Evolutionary conservation across 164 flowering plant species (phyloP).

Genomic region (Liriodendron chinense): DNA sequence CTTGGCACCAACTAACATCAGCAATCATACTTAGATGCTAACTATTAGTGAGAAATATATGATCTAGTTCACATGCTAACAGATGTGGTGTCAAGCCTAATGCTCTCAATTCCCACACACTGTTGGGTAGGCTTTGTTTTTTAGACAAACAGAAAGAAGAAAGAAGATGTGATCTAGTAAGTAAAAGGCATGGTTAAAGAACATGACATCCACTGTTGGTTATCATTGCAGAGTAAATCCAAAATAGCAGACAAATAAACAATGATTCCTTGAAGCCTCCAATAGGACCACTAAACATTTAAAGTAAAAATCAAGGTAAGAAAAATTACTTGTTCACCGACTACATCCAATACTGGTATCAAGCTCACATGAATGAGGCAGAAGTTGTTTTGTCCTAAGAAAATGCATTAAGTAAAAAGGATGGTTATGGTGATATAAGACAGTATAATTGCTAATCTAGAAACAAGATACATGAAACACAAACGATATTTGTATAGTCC

Average conservation of each 20-base stretch:
- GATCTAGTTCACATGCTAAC: conserved; percentile 86
- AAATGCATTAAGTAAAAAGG: neutral
- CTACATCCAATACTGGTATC: conserved; percentile 88
- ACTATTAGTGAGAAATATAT: conserved; percentile 39
- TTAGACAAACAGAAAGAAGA: conserved; percentile 29
- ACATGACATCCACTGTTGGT: neutral
- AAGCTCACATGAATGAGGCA: too few relatives aligned
- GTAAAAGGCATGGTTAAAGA: neutral
- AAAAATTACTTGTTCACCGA: conserved; percentile 88
- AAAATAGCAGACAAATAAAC: neutral
- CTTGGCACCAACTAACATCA: too few relatives aligned
- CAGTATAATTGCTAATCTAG: too few relatives aligned
- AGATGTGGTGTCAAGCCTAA: conserved; percentile 92
- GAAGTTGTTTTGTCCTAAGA: conserved; percentile 76
- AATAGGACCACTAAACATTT: neutral
- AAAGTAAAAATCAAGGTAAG: conserved; percentile 3
- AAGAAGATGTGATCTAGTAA: neutral
- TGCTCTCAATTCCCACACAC: conserved; percentile 92
- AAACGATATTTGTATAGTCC: too few relatives aligned
- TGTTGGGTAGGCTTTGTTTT: conserved; percentile 99
- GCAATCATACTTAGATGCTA: too few relatives aligned
- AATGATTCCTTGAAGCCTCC: neutral
- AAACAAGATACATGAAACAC: too few relatives aligned
- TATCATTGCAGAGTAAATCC: neutral
- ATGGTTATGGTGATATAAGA: neutral